Conservation (phyloP, 2,329 filamentous ascomycete species). For the Hymenoscyphus salicellus region DNA sequence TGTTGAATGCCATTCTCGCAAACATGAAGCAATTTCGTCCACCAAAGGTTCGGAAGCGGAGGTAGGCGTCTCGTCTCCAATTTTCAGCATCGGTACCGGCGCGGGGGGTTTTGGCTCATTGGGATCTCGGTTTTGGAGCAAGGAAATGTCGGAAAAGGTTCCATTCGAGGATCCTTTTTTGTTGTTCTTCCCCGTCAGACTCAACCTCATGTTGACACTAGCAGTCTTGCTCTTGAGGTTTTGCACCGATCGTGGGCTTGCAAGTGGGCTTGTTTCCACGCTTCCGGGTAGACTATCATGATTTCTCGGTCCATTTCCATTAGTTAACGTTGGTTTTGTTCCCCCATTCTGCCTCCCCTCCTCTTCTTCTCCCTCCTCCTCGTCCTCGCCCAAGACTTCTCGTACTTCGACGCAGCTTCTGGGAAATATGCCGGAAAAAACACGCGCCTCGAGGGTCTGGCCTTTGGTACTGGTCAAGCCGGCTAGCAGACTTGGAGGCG, state of each 20-base stretch:
- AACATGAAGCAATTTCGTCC: constrained; percentile 93
- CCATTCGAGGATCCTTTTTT: constrained; percentile 28
- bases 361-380: constrained; percentile 43
- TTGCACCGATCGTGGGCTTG: constrained; percentile 19
- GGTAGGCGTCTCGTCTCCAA: constrained; percentile 93
- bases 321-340: constrained; percentile 13
- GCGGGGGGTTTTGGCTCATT: constrained; percentile 75
- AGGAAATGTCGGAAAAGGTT: constrained; percentile 39
- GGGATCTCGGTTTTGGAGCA: constrained; percentile 58
- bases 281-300: constrained; percentile 18
- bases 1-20: constrained; percentile 97
- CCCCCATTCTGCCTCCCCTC: constrained; percentile 12
- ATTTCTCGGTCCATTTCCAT: constrained; percentile 9
- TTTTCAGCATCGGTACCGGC: constrained; percentile 94
- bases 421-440: constrained; percentile 98
- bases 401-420: constrained; percentile 91
- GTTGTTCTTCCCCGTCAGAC: constrained; percentile 22
- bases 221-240: constrained; percentile 16
- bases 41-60: constrained; percentile 86
- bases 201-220: constrained; percentile 8
- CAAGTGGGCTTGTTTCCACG: constrained; percentile 21
- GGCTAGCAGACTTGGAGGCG: constrained; percentile 86
- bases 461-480: constrained; percentile 88
- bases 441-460: constrained; percentile 88
- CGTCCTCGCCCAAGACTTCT: constrained; percentile 79